A percentile compares a stretch with the other conserved stretches of the same genome.
Conservation (phyloP, 805 yeast genomes). For the Teunomyces tritomae region DNA sequence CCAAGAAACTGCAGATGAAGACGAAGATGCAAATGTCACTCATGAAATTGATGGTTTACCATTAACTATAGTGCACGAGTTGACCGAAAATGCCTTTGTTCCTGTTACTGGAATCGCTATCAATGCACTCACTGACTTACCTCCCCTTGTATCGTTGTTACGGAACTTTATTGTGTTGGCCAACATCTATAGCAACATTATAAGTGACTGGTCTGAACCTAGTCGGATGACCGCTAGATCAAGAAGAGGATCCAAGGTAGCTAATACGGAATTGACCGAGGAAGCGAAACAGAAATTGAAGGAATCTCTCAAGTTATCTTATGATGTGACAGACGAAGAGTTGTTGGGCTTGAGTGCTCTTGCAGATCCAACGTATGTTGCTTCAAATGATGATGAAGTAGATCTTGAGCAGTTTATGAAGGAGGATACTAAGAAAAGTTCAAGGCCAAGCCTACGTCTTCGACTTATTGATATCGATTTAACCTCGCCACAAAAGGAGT, state of each 20-base stretch:
- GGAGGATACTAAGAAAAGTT: slow-evolving; percentile 1
- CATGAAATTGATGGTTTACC: slow-evolving; percentile 1
- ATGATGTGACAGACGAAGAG: slow-evolving; percentile 40
- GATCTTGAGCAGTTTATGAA: slow-evolving; percentile 28
- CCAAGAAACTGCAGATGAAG: not conserved
- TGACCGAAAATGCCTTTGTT: slow-evolving; percentile 12
- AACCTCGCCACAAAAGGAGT: slow-evolving; percentile 20
- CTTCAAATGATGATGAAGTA: slow-evolving; percentile 9
- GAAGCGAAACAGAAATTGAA: slow-evolving; percentile 30
- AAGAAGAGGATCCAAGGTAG: slow-evolving; percentile 7
- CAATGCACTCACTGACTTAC: slow-evolving; percentile 22
- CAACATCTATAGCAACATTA: slow-evolving; percentile 13
- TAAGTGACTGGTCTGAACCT: slow-evolving; percentile 1
- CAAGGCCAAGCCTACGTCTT: slow-evolving; percentile 12
- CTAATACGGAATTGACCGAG: slow-evolving; percentile 13
- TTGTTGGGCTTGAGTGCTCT: slow-evolving; percentile 32
- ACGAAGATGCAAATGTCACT: not conserved
- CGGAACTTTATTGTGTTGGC: slow-evolving; percentile 31
- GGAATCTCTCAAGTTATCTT: slow-evolving; percentile 33
- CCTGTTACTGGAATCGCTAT: slow-evolving; percentile 22
- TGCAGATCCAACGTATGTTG: slow-evolving; percentile 19
- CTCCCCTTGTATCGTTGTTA: slow-evolving; percentile 24
- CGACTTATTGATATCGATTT: slow-evolving; percentile 24
- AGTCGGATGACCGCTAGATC: not conserved
- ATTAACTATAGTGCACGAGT: not conserved